Evolutionary conservation across 805 yeast species (phyloP).

Genomic region (Candida manassasensis): DNA sequence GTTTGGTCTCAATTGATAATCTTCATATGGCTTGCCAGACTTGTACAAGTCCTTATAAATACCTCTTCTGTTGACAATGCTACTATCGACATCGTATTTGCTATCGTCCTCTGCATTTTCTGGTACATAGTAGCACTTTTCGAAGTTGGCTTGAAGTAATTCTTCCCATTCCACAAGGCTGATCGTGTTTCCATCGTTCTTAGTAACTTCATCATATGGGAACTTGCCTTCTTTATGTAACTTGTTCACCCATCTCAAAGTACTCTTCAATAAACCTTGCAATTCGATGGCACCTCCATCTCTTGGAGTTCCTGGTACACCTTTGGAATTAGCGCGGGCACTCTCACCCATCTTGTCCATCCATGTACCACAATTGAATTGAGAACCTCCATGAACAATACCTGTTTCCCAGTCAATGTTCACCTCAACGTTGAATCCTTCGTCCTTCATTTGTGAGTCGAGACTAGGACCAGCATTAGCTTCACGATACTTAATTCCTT

Average conservation of each 20-base stretch:
- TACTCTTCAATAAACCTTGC: slow-evolving; percentile 80
- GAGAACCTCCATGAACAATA: slow-evolving; percentile 84
- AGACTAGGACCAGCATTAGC: slow-evolving; percentile 90
- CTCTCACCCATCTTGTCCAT: slow-evolving; percentile 99
- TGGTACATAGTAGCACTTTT: slow-evolving; percentile 75
- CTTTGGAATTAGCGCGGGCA: slow-evolving; percentile 71
- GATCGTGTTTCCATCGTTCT: slow-evolving; percentile 52
- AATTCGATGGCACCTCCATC: slow-evolving; percentile 96
- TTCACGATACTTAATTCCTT: slow-evolving; percentile 81
- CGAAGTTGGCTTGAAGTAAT: slow-evolving; percentile 68
- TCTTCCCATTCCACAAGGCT: slow-evolving; percentile 68
- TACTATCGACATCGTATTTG: slow-evolving; percentile 55
- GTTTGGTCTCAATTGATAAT: slow-evolving; percentile 88
- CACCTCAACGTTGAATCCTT: slow-evolving; percentile 83
- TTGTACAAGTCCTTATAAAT: slow-evolving; percentile 83
- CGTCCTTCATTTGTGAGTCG: slow-evolving; percentile 88
- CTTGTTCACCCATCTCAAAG: slow-evolving; percentile 71
- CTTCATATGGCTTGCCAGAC: slow-evolving; percentile 86
- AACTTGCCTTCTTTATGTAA: slow-evolving; percentile 53
- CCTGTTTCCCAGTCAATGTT: slow-evolving; percentile 88
- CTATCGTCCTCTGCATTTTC: slow-evolving; percentile 54
- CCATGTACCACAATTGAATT: slow-evolving; percentile 96
- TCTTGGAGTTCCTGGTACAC: slow-evolving; percentile 96
- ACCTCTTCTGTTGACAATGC: slow-evolving; percentile 81
- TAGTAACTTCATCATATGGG: slow-evolving; percentile 51